These are phyloP conservation scores for Pleurotus sapidus DNA, from an alignment of 768 basidiomycete genomes.

Conservation along the genomic window DNA sequence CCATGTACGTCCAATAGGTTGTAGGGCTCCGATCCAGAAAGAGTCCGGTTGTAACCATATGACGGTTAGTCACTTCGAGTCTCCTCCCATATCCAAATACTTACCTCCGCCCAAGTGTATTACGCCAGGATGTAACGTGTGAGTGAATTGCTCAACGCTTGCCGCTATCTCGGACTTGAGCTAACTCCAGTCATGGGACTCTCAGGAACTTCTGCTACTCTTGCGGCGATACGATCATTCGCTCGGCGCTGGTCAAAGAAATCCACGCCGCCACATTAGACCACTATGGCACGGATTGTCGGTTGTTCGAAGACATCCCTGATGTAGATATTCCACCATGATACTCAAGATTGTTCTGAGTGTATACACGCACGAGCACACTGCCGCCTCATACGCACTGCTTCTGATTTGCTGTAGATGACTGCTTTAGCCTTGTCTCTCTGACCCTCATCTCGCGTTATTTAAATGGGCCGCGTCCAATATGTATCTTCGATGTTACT, in stretches of 20 bases:
- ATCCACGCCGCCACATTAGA: neutral
- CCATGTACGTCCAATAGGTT: conserved; percentile 26
- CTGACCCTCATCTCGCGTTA: too few species aligned
- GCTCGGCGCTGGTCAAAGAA: conserved; percentile 6
- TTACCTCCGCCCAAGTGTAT: conserved; percentile 38
- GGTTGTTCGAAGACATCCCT: conserved; percentile 11
- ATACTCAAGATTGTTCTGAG: too few species aligned
- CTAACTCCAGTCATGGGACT: neutral
- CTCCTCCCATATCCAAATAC: neutral
- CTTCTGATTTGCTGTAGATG: neutral
- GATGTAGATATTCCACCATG: conserved; percentile 5
- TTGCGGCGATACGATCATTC: conserved; percentile 12
- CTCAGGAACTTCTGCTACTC: conserved; percentile 12
- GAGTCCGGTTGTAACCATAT: conserved; percentile 57
- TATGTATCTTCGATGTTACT: too few species aligned
- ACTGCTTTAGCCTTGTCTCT: neutral
- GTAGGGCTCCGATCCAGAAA: conserved; percentile 48
- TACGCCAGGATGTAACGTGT: conserved; percentile 55
- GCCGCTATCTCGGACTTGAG: neutral
- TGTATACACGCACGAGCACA: too few species aligned
- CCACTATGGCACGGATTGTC: conserved; percentile 9
- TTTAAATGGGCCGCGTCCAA: too few species aligned
- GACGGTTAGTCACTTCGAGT: conserved; percentile 35
- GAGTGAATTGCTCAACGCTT: conserved; percentile 8
- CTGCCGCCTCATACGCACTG: too few species aligned